Percentiles rank a stretch among this genome's conserved stretches.
These are phyloP conservation scores for Cetraspora pellucida DNA, from an alignment of 192 early-diverging fungal species.

Conservation along the genomic window DNA sequence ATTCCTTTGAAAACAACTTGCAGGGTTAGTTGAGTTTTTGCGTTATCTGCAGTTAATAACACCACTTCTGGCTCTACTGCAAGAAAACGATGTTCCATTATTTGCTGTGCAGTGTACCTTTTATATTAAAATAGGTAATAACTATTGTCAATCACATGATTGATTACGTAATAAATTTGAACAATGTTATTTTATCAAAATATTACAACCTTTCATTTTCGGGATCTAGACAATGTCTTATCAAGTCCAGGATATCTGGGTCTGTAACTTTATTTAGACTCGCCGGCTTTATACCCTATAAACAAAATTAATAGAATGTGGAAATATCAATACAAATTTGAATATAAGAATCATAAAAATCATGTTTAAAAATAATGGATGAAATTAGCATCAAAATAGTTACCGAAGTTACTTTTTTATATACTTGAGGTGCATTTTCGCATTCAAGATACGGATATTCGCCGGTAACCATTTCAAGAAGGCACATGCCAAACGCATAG, in stretches of 20 bases:
- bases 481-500: constrained; percentile 84
- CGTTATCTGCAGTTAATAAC: constrained; percentile 56
- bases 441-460: constrained; percentile 84
- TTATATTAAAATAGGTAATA: neutral
- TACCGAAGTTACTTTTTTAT: constrained; percentile 75
- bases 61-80: constrained; percentile 78
- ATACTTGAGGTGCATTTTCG: constrained; percentile 79
- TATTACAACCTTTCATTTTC: constrained; percentile 61
- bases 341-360: neutral
- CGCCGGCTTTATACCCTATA: constrained; percentile 71
- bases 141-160: constrained; percentile 25
- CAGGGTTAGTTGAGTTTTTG: constrained; percentile 67
- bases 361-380: neutral
- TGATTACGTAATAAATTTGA: neutral
- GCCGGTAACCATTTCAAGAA: constrained; percentile 83
- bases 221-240: constrained; percentile 63
- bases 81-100: constrained; percentile 73
- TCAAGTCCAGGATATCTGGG: constrained; percentile 66
- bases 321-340: neutral
- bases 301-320: no score
- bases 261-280: constrained; percentile 65
- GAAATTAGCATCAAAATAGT: neutral
- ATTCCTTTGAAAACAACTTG: constrained; percentile 80
- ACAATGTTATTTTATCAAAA: neutral
- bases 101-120: constrained; percentile 69